Evolutionary conservation across 1,139 yeast species (phyloP), one percentile per base, ranked within the genome.

Genomic region (Diutina pseudorugosa): DNA sequence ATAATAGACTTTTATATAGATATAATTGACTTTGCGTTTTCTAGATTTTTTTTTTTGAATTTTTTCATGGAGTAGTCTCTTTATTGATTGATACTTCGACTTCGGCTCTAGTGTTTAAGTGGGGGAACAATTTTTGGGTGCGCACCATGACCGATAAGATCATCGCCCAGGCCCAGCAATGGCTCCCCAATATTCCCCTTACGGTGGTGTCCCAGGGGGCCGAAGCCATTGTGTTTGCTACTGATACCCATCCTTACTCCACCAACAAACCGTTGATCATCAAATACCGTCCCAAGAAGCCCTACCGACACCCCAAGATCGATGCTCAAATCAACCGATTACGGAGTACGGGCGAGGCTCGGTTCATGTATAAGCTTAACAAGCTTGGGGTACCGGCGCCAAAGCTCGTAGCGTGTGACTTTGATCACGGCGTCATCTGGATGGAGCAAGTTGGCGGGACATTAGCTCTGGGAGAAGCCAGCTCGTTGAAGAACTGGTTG

Each of bases 181-280:
- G 73, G 53, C 60, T 83, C 52, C 72, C 77, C 1, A 69, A 75
- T 52, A 68, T 82, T 40, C 78, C 81, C 3, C 60, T 83, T 12
- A 61, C 66, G 2, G 72, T 82, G 47, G 71, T 88, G 2, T 86
- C 96, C 0, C 98, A 91, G 63, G 98, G 98, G n/a, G 97, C 98
- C 0, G 98, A 91, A 63, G 96, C 97, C 0, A 73, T 88, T 21
- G 93, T 90, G 1, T 88, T 85, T 64, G 67, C 72, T 36, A 78
- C 94, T 0, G 55, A 64, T 0, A 65, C 66, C 2, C 96, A 89
- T 64, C 97, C 97, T 16, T 90, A 84, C 62, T 57, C 68, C 11
- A 56, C 59, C 18, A 64, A 69, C 52, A 18, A 11, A 2, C 30
- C 43, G 14, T 85, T 73, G 63, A 82, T 93, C 51, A 75, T 90